These are phyloP conservation scores for Malus asiatica DNA, from an alignment of 306 rosid genomes.

Conservation along the genomic window DNA sequence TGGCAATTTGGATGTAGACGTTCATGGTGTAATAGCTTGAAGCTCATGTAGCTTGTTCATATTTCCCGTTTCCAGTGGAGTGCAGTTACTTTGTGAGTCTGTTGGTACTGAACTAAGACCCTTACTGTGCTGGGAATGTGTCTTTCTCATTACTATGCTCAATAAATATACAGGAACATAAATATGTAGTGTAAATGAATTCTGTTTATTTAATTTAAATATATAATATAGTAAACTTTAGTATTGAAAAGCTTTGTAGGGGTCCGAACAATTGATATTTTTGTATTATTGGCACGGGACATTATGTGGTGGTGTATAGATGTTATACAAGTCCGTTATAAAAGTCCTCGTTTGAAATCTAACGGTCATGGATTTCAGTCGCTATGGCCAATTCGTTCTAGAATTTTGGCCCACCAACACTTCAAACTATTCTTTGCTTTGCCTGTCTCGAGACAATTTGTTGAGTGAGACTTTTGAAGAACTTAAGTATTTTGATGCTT, in stretches of 20 bases:
- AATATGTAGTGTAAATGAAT: background rate
- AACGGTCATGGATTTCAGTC: too few species aligned
- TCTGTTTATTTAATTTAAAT: background rate
- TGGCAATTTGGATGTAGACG: slow-evolving; percentile 18
- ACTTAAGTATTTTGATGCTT: background rate
- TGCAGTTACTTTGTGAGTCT: background rate
- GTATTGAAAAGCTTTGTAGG: background rate
- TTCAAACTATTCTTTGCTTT: too few species aligned
- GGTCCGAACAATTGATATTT: too few species aligned
- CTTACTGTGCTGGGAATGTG: background rate
- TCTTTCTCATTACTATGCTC: background rate
- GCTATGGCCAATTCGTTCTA: too few species aligned
- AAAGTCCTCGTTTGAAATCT: too few species aligned
- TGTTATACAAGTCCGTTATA: too few species aligned
- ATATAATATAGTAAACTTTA: background rate
- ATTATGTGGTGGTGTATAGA: accelerated
- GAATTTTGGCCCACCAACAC: too few species aligned
- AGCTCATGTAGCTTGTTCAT: background rate
- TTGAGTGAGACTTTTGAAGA: background rate
- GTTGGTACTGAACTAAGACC: background rate
- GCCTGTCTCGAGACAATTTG: too few species aligned
- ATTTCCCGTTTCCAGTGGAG: background rate
- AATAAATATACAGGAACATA: background rate
- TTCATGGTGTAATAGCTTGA: background rate
- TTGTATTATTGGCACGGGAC: too few species aligned